Conservation (phyloP, 768 basidiomycete genomes). For the Leccinum subtestaceum region DNA sequence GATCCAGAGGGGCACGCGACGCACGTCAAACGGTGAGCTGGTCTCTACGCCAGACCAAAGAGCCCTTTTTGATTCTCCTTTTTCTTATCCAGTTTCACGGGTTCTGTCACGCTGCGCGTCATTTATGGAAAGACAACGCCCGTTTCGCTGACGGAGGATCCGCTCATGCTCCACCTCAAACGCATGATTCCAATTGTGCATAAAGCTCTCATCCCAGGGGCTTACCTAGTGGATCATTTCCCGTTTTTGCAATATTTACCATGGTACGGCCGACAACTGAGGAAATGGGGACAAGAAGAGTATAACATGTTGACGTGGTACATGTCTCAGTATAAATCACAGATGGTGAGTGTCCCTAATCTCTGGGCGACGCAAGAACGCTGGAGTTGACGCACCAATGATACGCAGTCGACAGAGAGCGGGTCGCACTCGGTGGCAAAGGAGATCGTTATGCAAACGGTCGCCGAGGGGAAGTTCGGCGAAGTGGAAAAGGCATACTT, state of each 20-base stretch:
- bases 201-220: conserved; percentile 30
- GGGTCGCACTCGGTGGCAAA: conserved; percentile 43
- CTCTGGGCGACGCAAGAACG: neutral
- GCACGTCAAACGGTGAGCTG: conserved; percentile 38
- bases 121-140: conserved; percentile 29
- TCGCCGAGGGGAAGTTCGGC: conserved; percentile 46
- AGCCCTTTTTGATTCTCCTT: neutral
- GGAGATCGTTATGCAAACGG: conserved; percentile 47
- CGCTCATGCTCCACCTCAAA: conserved; percentile 28
- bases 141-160: conserved; percentile 15
- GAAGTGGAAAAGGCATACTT: conserved; percentile 56
- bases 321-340: conserved; percentile 41
- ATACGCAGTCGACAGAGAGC: conserved; percentile 9
- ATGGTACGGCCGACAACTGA: conserved; percentile 56
- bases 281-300: conserved; percentile 53
- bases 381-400: neutral
- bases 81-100: conserved; percentile 20
- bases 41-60: neutral
- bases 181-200: conserved; percentile 30
- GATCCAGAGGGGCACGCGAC: conserved; percentile 23
- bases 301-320: conserved; percentile 47
- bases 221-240: conserved; percentile 35
- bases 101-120: conserved; percentile 25
- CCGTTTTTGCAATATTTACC: conserved; percentile 49
- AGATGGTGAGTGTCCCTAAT: conserved; percentile 11